Base-by-base conservation (phyloP, 164 flowering plant species). In the Tinospora cordifolia region DNA sequence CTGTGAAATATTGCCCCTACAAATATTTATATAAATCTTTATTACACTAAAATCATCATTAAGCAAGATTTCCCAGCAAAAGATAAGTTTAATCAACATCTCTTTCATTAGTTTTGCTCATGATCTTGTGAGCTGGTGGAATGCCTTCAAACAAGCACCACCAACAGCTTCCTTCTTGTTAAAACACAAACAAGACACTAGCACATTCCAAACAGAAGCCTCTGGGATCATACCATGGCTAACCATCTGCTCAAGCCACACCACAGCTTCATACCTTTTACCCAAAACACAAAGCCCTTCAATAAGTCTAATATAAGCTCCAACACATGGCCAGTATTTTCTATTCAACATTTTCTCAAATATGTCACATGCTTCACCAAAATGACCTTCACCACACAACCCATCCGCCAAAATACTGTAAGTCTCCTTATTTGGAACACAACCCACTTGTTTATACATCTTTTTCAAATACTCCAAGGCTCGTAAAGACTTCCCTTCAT, bases 301-400 rank as follows among this genome's bases (percentile, higher is more conserved):
- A 51, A 68, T 30, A 6, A 68, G 60, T 38, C 39, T 68, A 49
- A 27, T 68, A 39, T 26, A 68, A 68, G 62, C 39, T 7, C 22
- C 60, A 27, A 0, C 12, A 8, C 38, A 47, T 66, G 69, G 70
- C 70, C 62, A 51, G 27, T 49, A 40, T 51, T 27, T 68, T 17
- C 27, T 26, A 49, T 27, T 40, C 60, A 68, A 26, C 70, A 68
- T 68, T 39, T 68, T 68, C 17, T 68, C 70, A 26, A 68, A 68
- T 26, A 46, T 38, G 12, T 68, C 17, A 51, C 40, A 24, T 49
- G 70, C 62, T 51, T 68, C 70, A 51, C 49, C 60, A 68, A 68
- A 68, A 39, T 25, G 40, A 47, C 70, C 58, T 47, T 68, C 70
- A 25, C 12, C 30, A 14, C 62, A 68, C 70, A 68, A 68, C 21